These are phyloP conservation scores for Hygrocybe coccinea DNA, from an alignment of 768 basidiomycete genomes.

Conservation along the genomic window DNA sequence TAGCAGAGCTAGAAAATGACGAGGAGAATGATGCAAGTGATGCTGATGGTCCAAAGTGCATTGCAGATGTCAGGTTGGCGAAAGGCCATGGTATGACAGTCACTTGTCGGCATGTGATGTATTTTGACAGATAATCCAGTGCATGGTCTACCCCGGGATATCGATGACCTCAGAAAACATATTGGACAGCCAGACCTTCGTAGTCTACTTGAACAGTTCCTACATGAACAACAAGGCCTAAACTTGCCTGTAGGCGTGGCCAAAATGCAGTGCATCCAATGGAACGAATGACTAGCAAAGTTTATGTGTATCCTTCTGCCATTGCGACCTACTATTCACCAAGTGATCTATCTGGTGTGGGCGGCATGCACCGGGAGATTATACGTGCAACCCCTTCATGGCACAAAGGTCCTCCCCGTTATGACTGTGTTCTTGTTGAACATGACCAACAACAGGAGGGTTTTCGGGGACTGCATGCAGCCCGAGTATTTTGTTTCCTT, in stretches of 20 bases:
- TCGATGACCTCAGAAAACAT: background rate
- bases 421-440: constrained; percentile 22
- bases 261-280: constrained; percentile 1
- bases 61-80: background rate
- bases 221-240: constrained; percentile 15
- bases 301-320: constrained; percentile 12
- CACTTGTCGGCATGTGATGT: background rate
- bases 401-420: constrained; percentile 13
- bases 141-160: background rate
- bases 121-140: background rate
- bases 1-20: no score
- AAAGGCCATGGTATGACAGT: background rate
- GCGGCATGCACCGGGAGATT: constrained; percentile 26
- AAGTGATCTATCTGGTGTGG: constrained; percentile 22
- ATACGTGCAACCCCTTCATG: constrained; percentile 22
- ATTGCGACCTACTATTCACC: constrained; percentile 23
- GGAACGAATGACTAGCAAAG: constrained; percentile 1
- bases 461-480: constrained; percentile 20
- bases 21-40: background rate
- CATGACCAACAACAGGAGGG: constrained; percentile 11
- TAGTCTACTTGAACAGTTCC: constrained; percentile 19
- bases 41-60: background rate
- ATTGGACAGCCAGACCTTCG: constrained; percentile 15
- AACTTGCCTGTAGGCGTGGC: background rate
- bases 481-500: constrained; percentile 19